Conservation (phyloP, 2,329 filamentous ascomycete genomes). For the Pseudogymnoascus sp. region DNA sequence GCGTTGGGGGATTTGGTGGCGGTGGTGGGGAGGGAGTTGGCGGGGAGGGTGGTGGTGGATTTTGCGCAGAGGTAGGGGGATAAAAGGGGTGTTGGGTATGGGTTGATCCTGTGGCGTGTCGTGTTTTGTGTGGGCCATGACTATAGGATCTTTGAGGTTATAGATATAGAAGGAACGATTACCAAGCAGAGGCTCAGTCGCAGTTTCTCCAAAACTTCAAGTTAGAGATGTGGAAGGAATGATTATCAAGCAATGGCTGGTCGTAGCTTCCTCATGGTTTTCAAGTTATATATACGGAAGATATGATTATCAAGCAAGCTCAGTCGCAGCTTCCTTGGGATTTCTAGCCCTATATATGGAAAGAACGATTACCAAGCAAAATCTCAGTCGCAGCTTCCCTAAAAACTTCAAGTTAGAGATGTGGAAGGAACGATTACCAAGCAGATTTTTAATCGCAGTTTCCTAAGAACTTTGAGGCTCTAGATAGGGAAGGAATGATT, state of each 20-base stretch:
- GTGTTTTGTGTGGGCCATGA: background rate
- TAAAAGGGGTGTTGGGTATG: slow-evolving; percentile 8
- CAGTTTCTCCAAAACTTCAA: background rate
- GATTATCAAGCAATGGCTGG: background rate
- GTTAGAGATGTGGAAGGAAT: background rate
- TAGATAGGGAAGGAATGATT: background rate
- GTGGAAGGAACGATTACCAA: background rate
- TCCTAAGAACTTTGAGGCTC: background rate
- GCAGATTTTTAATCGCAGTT: background rate
- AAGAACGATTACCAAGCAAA: background rate
- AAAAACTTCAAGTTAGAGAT: background rate
- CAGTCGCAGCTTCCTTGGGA: background rate
- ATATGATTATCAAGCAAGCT: background rate
- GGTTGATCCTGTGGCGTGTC: background rate
- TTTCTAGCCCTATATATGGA: background rate
- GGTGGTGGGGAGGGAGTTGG: slow-evolving; percentile 52
- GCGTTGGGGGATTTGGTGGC: slow-evolving; percentile 40
- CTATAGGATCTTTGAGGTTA: background rate
- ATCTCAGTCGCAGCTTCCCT: background rate
- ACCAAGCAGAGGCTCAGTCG: background rate
- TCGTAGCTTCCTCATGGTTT: background rate
- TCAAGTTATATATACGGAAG: background rate
- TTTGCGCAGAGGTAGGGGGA: slow-evolving; percentile 29
- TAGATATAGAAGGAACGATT: background rate
- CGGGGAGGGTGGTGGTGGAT: slow-evolving; percentile 50